Percentiles rank a stretch among this genome's conserved stretches.
Evolutionary conservation across 805 yeast genomes (phyloP).

Genomic region (Cyberlindnera maritima): DNA sequence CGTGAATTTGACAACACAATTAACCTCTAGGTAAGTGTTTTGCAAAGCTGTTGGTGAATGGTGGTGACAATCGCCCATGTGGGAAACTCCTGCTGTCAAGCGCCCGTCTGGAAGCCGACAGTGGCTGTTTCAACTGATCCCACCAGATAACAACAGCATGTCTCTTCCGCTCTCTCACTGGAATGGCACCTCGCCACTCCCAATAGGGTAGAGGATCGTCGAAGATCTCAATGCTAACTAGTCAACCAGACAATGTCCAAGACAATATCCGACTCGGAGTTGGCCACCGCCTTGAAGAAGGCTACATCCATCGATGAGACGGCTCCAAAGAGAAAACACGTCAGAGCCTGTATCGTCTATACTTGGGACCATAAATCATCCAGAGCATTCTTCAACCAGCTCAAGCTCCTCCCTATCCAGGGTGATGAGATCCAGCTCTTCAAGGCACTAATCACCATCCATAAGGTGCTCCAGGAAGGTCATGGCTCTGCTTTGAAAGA

Average conservation of each 20-base stretch:
- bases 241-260: slow-evolving; percentile 21
- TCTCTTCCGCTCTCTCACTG: no score
- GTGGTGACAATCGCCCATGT: no score
- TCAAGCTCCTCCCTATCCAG: slow-evolving; percentile 77
- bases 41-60: no score
- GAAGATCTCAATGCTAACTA: no score
- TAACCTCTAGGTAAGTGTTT: no score
- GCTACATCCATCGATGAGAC: slow-evolving; percentile 84
- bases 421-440: slow-evolving; percentile 81
- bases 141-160: no score
- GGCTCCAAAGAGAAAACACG: slow-evolving; percentile 96
- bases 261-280: slow-evolving; percentile 35
- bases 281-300: slow-evolving; percentile 51
- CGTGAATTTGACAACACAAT: no score
- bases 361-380: slow-evolving; percentile 95
- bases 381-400: slow-evolving; percentile 78
- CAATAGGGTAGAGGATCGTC: no score
- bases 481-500: slow-evolving; percentile 81
- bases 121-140: no score
- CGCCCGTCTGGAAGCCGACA: no score
- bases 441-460: slow-evolving; percentile 81
- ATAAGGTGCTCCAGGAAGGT: slow-evolving; percentile 97
- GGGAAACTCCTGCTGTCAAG: no score
- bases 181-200: no score
- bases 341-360: slow-evolving; percentile 89